Evolutionary conservation across 805 yeast species (phyloP).

Genomic region (Lachancea waltii): DNA sequence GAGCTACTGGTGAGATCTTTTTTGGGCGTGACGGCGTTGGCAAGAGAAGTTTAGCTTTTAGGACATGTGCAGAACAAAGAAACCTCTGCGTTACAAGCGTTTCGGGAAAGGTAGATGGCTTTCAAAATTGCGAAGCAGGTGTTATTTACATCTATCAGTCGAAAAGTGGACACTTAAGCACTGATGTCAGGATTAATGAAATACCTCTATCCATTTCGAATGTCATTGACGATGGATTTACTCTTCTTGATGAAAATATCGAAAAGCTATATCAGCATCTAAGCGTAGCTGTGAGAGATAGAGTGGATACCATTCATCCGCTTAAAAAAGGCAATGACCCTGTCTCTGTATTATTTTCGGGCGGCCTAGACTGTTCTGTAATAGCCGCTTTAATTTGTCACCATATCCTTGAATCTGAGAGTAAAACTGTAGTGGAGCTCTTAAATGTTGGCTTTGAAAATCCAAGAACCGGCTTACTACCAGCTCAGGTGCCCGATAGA

Average conservation of each 20-base stretch:
- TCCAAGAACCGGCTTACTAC: constrained; percentile 59
- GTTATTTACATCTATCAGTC: constrained; percentile 41
- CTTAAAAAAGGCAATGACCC: constrained; percentile 34
- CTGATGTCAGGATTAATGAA: constrained; percentile 13
- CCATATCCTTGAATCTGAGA: constrained; percentile 21
- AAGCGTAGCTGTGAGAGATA: constrained; percentile 36
- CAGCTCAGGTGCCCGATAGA: constrained; percentile 81
- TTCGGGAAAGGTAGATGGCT: constrained; percentile 28
- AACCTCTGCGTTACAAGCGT: constrained; percentile 41
- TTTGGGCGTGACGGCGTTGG: constrained; percentile 87
- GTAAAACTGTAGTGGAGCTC: constrained; percentile 48
- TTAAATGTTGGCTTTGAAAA: constrained; percentile 90
- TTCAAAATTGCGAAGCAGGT: constrained; percentile 52
- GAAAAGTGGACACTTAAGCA: constrained; percentile 13
- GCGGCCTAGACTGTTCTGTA: constrained; percentile 91
- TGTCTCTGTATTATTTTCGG: constrained; percentile 74
- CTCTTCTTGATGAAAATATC: constrained; percentile 10
- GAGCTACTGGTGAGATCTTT: constrained; percentile 37
- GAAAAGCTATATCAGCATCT: constrained; percentile 29
- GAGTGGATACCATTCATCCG: constrained; percentile 61
- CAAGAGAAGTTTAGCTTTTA: constrained; percentile 63
- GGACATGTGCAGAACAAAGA: constrained; percentile 16
- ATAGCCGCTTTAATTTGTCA: constrained; percentile 48
- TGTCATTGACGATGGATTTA: constrained; percentile 17
- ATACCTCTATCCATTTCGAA: constrained; percentile 18